A percentile compares a stretch with the other conserved stretches of the same genome.
Conservation (phyloP, 345 rosid genomes). For the Trapa incisa region DNA sequence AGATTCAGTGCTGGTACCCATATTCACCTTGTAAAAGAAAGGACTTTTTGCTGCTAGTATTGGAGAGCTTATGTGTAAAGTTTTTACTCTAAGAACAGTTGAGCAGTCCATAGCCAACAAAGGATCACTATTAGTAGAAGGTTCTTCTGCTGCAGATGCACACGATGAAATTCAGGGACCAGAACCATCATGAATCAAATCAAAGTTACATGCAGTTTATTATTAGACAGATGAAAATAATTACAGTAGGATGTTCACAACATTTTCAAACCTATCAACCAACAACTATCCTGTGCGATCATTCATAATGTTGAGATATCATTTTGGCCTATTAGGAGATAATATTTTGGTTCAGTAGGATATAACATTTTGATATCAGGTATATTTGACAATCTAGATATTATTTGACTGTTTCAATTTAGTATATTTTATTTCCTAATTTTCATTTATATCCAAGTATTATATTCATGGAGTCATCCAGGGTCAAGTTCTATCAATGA, state of each 20-base stretch:
- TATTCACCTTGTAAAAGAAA: slow-evolving; percentile 55
- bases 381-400: too few species aligned
- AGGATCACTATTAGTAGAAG: slow-evolving; percentile 16
- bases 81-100: slow-evolving; percentile 34
- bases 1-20: background rate
- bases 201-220: background rate
- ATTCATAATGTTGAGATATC: background rate
- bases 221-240: background rate
- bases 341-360: too few species aligned
- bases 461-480: too few species aligned
- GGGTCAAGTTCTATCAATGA: too few species aligned
- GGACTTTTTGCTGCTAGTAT: slow-evolving; percentile 75
- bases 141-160: slow-evolving; percentile 27
- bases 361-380: too few species aligned
- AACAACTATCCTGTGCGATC: background rate
- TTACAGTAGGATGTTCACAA: background rate
- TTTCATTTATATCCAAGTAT: too few species aligned
- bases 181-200: background rate
- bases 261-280: background rate
- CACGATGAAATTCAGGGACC: background rate
- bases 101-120: slow-evolving; percentile 28
- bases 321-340: too few species aligned
- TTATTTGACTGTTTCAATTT: too few species aligned
- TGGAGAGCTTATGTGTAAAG: slow-evolving; percentile 60
- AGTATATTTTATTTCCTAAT: too few species aligned